Evolutionary conservation across 2,329 filamentous ascomycete species (phyloP).

Genomic region (Hypoxylon rubiginosum): DNA sequence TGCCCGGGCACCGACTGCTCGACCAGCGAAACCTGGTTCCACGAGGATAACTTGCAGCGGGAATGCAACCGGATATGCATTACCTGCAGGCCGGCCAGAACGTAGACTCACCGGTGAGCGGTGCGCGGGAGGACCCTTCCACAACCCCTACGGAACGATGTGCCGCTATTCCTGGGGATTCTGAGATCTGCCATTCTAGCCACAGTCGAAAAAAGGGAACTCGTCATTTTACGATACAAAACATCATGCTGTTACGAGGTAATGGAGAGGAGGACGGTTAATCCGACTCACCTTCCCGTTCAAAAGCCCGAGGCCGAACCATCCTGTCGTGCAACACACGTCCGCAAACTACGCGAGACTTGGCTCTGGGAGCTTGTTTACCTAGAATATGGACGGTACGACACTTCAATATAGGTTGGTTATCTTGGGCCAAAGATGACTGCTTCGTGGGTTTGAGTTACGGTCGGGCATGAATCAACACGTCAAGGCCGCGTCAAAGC

Average conservation of each 20-base stretch:
- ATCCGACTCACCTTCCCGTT: slow-evolving; percentile 7
- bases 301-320: background rate
- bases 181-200: background rate
- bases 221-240: slow-evolving; percentile 13
- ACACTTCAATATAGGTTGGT: slow-evolving; percentile 2
- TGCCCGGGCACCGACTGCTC: slow-evolving; percentile 8
- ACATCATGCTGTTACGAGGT: background rate
- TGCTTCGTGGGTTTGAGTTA: slow-evolving; percentile 11
- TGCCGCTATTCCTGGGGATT: slow-evolving; percentile 38
- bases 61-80: slow-evolving; percentile 43
- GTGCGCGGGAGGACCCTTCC: slow-evolving; percentile 29
- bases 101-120: slow-evolving; percentile 36
- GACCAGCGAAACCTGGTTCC: slow-evolving; percentile 35
- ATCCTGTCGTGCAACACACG: slow-evolving; percentile 2
- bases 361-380: slow-evolving; percentile 4
- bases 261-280: slow-evolving; percentile 12
- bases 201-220: slow-evolving; percentile 3
- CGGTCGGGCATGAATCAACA: slow-evolving; percentile 22
- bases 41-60: slow-evolving; percentile 37
- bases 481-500: slow-evolving; percentile 24
- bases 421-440: slow-evolving; percentile 9
- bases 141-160: slow-evolving; percentile 30
- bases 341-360: slow-evolving; percentile 8
- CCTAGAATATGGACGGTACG: slow-evolving; percentile 5
- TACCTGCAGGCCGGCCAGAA: slow-evolving; percentile 33